Evolutionary conservation across 495 filamentous ascomycete genomes (phyloP), one percentile per base, ranked within the genome.

Genomic region (Hamigera avellanea): DNA sequence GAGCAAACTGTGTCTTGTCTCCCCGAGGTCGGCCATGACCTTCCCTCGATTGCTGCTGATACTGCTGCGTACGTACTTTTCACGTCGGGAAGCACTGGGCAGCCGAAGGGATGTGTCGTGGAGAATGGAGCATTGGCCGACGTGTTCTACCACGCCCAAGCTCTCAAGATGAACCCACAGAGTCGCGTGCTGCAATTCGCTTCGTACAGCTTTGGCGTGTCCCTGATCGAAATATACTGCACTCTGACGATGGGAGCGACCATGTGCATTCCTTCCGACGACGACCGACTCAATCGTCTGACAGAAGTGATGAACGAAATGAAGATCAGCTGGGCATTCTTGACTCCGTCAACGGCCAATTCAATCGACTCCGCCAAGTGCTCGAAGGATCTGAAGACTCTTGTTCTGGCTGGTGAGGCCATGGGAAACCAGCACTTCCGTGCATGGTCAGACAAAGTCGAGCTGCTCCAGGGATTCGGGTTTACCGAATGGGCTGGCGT

Each of bases 211-310:
- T 61, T 61, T 29, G 57, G 53, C 32, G 37, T 43, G 14, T 66
- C 67, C 29, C 59, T 80, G 15, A 48, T 60, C 9, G 76, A 82
- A 36, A 67, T 75, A 3, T 71, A 80, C 28, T 69, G 62, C 0
- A 75, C 76, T 0, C 54, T 83, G 1, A 62, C 65, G 0, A 45
- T 51, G 6, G 75, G 75, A 1, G 75, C 67, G 4, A 73, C 69
- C 26, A 49, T 81, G 6, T 75, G 70, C 43, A 60, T 76, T 3
- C 72, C 72, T 2, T 70, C 68, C 0, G 61, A 77, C 6, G 39
- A 54, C 6, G 50, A 54, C 6, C 41, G 58, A 4, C 14, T 32
- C 6, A 52, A 54, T 14, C 39, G 64, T 31, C 37, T 69, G 5
- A 36, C 35, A 6, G 36, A 42, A 1, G 46, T 43, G 1, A 56